phyloP scores from a whole-genome alignment of 2,329 filamentous ascomycete genomes.

The Pseudogymnoascus sp. region DNA sequence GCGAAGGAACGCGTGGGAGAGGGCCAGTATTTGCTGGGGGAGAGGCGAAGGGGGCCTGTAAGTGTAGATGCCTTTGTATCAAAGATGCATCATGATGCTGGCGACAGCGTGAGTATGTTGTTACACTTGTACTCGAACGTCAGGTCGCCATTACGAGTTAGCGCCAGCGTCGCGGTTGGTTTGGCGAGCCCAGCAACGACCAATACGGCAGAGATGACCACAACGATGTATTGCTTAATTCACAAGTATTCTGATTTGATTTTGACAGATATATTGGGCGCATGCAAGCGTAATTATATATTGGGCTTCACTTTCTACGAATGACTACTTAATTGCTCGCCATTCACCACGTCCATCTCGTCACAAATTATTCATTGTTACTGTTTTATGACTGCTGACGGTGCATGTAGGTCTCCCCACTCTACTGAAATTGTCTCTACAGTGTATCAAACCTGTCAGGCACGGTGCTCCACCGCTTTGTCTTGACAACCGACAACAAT shows the following conservation, averaged over 20 bases:
- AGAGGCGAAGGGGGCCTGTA: conserved; percentile 25
- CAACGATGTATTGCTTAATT: background rate
- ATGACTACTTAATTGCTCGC: conserved; percentile 3
- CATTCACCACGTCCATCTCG: background rate
- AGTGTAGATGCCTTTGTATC: conserved; percentile 19
- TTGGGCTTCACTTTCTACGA: background rate
- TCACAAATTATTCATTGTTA: background rate
- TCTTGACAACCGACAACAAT: background rate
- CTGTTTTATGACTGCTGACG: background rate
- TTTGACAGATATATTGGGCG: background rate
- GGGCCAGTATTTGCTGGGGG: conserved; percentile 17
- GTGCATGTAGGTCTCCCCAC: background rate
- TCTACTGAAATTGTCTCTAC: conserved; percentile 1
- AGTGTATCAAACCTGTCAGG: background rate
- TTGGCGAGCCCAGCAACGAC: conserved; percentile 3
- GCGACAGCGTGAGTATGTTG: conserved; percentile 5
- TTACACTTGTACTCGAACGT: conserved; percentile 7
- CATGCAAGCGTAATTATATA: background rate
- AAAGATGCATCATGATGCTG: conserved; percentile 24
- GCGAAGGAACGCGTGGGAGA: conserved; percentile 23
- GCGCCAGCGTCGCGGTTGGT: conserved; percentile 8
- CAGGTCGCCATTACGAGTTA: conserved; percentile 10
- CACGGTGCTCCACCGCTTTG: conserved; percentile 1
- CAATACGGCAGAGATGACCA: background rate
- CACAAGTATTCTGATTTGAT: background rate